Conservation (phyloP, 1,284 basidiomycete species). For the Rugosomyces carneus region DNA sequence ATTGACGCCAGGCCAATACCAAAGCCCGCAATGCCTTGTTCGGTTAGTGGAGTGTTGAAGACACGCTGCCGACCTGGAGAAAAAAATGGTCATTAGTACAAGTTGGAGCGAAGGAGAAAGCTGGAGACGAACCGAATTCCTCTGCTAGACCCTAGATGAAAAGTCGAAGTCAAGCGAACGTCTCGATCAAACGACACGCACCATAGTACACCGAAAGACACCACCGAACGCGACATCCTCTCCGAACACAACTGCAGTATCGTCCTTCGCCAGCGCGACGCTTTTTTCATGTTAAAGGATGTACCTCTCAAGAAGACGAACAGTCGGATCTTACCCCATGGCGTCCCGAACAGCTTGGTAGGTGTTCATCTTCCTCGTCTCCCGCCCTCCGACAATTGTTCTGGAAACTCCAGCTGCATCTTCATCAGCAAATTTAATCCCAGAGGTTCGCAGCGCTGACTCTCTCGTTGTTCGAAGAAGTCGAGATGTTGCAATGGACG, state of each 20-base stretch:
- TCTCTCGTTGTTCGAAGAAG: constrained; percentile 61
- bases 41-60: constrained; percentile 93
- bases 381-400: constrained; percentile 63
- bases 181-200: constrained; percentile 24
- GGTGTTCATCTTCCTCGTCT: constrained; percentile 87
- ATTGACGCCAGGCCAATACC: constrained; percentile 89
- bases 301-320: background rate
- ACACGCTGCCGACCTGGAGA: constrained; percentile 76
- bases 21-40: constrained; percentile 94
- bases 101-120: background rate
- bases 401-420: constrained; percentile 37
- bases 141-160: constrained; percentile 75
- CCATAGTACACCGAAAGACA: constrained; percentile 87
- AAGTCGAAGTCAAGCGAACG: background rate
- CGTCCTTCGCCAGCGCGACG: constrained; percentile 79
- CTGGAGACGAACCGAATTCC: constrained; percentile 66
- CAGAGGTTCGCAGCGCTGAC: constrained; percentile 64
- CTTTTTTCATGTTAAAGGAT: constrained; percentile 30
- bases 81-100: constrained; percentile 9
- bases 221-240: constrained; percentile 92
- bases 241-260: constrained; percentile 87
- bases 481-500: constrained; percentile 60
- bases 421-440: constrained; percentile 64
- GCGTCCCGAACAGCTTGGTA: constrained; percentile 90
- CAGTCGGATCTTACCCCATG: constrained; percentile 52